Evolutionary conservation across 2,329 filamentous ascomycete genomes (phyloP).

Genomic region (Dactylonectria estremocensis): DNA sequence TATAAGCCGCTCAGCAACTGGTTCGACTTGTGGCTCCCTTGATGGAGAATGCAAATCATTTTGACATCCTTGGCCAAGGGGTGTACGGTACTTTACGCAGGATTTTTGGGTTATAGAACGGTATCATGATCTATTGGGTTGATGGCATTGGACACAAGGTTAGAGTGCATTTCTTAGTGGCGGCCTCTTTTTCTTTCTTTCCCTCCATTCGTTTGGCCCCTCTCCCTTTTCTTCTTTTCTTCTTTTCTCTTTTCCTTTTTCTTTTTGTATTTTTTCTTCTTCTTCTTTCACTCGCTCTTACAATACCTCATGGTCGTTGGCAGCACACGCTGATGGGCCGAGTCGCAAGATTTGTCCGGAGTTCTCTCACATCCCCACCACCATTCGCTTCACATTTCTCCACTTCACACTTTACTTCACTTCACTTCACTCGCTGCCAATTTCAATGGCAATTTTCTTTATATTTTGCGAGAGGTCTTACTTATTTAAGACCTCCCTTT

Average conservation of each 20-base stretch:
- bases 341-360: neutral
- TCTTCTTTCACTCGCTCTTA: neutral
- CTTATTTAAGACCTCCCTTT: neutral
- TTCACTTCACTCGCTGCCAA: neutral
- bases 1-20: conserved; percentile 49
- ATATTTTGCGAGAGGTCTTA: neutral
- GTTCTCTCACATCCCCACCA: neutral
- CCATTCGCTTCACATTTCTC: conserved; percentile 1
- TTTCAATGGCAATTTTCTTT: too few relatives aligned
- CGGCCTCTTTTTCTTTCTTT: conserved; percentile 7
- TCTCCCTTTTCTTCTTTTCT: neutral
- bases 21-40: conserved; percentile 48
- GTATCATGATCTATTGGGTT: neutral
- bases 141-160: neutral
- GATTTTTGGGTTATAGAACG: conserved; percentile 1
- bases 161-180: neutral
- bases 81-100: neutral
- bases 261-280: conserved; percentile 8
- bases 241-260: conserved; percentile 10
- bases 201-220: conserved; percentile 1
- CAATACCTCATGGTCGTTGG: conserved; percentile 1
- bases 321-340: neutral
- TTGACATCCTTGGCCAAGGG: conserved; percentile 6
- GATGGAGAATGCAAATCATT: conserved; percentile 25
- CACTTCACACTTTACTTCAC: neutral